These are phyloP conservation scores for Peronospora farinosa DNA, from an alignment of 352 stramenopile genomes.

Conservation along the genomic window DNA sequence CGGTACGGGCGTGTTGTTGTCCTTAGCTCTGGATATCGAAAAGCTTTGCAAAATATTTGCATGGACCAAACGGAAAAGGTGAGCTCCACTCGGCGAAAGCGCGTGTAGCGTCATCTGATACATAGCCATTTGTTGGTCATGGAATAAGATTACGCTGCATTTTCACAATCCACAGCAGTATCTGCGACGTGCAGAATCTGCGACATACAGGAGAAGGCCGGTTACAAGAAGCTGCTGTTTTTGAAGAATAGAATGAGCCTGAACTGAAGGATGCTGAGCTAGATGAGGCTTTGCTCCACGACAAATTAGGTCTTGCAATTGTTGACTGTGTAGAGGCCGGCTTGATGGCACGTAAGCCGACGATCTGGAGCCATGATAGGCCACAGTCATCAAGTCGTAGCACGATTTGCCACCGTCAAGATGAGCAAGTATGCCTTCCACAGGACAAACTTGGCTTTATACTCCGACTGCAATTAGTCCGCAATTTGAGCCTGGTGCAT, in stretches of 20 bases:
- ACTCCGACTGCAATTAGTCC: slow-evolving; percentile 22
- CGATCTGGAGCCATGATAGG: slow-evolving; percentile 53
- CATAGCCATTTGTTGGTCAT: no score
- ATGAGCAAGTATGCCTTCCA: slow-evolving; percentile 87
- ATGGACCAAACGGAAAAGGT: no score
- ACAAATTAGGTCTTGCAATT: slow-evolving; percentile 84
- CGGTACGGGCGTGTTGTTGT: no score
- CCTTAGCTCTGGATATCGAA: no score
- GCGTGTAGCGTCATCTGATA: no score
- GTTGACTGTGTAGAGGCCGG: slow-evolving; percentile 77
- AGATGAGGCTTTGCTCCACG: slow-evolving; percentile 87
- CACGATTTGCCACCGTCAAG: slow-evolving; percentile 79
- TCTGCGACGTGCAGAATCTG: slow-evolving; percentile 92
- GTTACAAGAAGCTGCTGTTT: no score
- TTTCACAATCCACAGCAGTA: slow-evolving; percentile 54
- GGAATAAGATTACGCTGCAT: no score
- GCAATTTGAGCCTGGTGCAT: slow-evolving; percentile 7
- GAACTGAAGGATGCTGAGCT: slow-evolving; percentile 79
- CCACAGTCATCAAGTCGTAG: slow-evolving; percentile 64
- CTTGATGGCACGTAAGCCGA: slow-evolving; percentile 35
- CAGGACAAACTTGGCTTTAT: slow-evolving; percentile 85
- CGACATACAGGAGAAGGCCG: no score
- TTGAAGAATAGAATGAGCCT: slow-evolving; percentile 88
- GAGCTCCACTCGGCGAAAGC: no score
- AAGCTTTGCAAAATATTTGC: no score